Base-by-base conservation (phyloP, 768 basidiomycete genomes). In the Leccinum incarnatum region DNA sequence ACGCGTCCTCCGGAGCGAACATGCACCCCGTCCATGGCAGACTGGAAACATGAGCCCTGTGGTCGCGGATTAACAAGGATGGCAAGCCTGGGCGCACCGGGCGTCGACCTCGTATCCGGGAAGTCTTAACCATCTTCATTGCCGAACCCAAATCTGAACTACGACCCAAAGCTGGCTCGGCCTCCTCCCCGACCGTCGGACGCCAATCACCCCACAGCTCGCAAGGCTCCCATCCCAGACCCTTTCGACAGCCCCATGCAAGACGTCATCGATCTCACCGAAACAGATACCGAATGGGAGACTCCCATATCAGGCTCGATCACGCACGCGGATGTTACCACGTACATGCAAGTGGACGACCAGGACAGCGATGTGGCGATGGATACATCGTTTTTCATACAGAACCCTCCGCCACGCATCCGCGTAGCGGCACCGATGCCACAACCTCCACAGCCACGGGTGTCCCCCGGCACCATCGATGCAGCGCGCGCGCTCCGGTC, bases 251-350 rank as follows among this genome's bases (percentile, higher is more conserved):
- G 25, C n/a, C 7, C 27, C 0, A 66, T 68, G 66, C 61, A 61
- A 37, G 64, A 59, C 4, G 40, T 57, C 54, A 51, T 67, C 11
- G 66, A 70, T 55, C 66, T 69, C 59, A 61, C 59, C 2, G 62
- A 54, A 29, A 66, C 69, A 6, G 64, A 70, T 37, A 55, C 62
- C 0, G 67, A 66, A 30, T 57, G 58, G 59, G 64, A 63, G 15
- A 50, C 36, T 2, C 58, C 50, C 17, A 23, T 17, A 25, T 40
- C 52, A 4, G 42, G 49, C n/a, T 42, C n/a, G 47, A 52, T n/a
- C 19, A 57, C 27, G 2, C 52, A 42, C 40, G 46, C 48, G 40
- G 55, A 62, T 42, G 55, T 59, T 5, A 30, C 62, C 25, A 60
- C 47, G 21, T 55, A 9, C n/a, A 69, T 65, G 51, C 54, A 63